Conservation (phyloP, 1,284 basidiomycete species). For the Irpex sp. region DNA sequence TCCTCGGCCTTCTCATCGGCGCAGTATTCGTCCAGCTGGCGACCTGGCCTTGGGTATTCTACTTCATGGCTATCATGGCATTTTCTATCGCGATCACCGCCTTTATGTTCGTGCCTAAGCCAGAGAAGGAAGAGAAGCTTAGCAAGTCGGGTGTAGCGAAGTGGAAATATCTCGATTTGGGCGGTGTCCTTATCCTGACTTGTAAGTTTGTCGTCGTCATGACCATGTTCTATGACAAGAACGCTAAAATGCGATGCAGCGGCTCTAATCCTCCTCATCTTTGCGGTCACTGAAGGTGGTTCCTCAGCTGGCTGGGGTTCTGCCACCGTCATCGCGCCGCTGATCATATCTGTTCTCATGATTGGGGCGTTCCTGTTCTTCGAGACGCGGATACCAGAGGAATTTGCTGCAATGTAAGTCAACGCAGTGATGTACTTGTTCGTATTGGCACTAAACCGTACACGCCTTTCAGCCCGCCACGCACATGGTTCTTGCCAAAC, state of each 20-base stretch:
- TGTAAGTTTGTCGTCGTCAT: constrained; percentile 19
- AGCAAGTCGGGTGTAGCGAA: constrained; percentile 16
- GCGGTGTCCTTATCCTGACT: constrained; percentile 38
- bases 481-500: constrained; percentile 41
- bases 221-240: background rate
- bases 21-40: constrained; percentile 39
- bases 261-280: constrained; percentile 40
- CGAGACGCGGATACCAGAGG: constrained; percentile 35
- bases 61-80: constrained; percentile 37
- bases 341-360: constrained; percentile 38
- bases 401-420: constrained; percentile 37
- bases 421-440: background rate
- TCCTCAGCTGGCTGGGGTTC: constrained; percentile 41
- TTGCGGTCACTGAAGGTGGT: constrained; percentile 41
- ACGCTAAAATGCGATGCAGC: constrained; percentile 10
- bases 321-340: constrained; percentile 37
- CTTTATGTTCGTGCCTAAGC: constrained; percentile 31
- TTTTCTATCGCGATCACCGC: constrained; percentile 32
- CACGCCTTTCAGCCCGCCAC: constrained; percentile 28
- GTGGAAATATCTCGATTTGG: constrained; percentile 34
- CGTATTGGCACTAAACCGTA: background rate
- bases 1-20: constrained; percentile 40
- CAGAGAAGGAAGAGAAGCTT: background rate
- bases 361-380: constrained; percentile 38
- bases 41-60: constrained; percentile 45